Percentiles rank a stretch among this genome's conserved stretches.
phyloP scores from a whole-genome alignment of 225 moss, liverwort and hornwort species.

The Anthoceros angustus region DNA sequence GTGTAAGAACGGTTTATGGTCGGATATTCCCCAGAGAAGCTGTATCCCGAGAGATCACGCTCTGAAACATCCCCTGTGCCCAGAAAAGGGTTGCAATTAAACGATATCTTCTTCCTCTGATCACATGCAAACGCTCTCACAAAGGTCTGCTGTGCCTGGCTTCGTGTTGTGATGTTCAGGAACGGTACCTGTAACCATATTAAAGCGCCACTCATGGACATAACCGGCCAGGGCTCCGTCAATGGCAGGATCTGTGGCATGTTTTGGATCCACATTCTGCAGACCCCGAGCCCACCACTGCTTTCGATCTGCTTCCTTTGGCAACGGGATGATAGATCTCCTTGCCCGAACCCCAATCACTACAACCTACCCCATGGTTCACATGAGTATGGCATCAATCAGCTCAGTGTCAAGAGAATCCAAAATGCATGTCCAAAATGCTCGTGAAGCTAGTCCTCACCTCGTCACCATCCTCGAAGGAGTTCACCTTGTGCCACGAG shows the following conservation, averaged over 20 bases:
- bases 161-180: not conserved
- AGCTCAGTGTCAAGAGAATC: not conserved
- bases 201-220: conserved; percentile 13
- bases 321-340: not conserved
- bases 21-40: conserved; percentile 12
- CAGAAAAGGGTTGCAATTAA: not conserved
- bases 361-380: conserved; percentile 6
- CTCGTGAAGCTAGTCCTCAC: not conserved
- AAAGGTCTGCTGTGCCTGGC: not conserved
- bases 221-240: not conserved
- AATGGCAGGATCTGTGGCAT: conserved; percentile 3
- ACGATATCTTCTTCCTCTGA: not conserved
- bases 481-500: conserved; percentile 1
- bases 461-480: conserved; percentile 10
- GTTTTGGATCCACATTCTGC: conserved; percentile 6
- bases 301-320: not conserved
- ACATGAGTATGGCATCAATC: not conserved
- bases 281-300: conserved; percentile 10
- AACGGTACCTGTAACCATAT: conserved; percentile 10
- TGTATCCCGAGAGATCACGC: conserved; percentile 7
- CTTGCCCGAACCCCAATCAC: conserved; percentile 4
- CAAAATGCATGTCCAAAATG: not conserved
- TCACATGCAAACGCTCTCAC: not conserved
- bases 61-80: not conserved
- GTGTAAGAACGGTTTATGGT: conserved; percentile 9